Evolutionary conservation across 805 yeast species (phyloP), one percentile per base, ranked within the genome.

Genomic region (Wickerhamiella brachini): DNA sequence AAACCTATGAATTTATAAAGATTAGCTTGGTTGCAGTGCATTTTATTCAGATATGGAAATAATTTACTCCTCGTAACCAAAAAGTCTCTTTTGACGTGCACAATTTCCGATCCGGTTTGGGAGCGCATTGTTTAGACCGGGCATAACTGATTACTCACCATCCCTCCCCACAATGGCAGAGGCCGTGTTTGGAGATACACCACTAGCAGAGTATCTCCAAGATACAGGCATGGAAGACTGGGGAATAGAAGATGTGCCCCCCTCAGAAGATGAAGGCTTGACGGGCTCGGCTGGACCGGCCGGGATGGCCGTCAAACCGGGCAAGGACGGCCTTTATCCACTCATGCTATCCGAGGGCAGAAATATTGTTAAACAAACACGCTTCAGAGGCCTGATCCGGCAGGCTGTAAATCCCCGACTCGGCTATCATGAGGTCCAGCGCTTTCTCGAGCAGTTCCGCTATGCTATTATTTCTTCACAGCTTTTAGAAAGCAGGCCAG

Each of bases 371-470:
- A 47, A 41, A n/a, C 50, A 57, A 37, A 54, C 51, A 21, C 56
- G 63, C 17, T 64, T 65, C 48, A 50, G 57, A 3, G 44, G 47
- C 13, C 46, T 62, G 41, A 26, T 65, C 2, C 52, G 59, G 12
- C 52, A 46, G 20, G 65, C 68, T 5, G 51, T 66, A 23, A 52
- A 54, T 46, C 52, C 63, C 38, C 49, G 47, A 12, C 58, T 66
- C 3, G 54, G 57, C 1, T 42, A 41, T 8, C 54, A 48, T 18
- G 73, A 69, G 51, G 64, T 61, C 15, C 44, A 54, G 23, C 53
- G 60, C 44, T 78, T 77, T 56, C 55, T 68, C 24, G 82, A 78
- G 51, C 76, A 76, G 54, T 75, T 77, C 55, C 69, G 76, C 45
- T 78, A 77, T 58, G 61, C 68, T 3, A 59, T 78, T 1, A 69